phyloP scores from a whole-genome alignment of 495 filamentous ascomycete genomes.

The Aspergillus homomorphus region DNA sequence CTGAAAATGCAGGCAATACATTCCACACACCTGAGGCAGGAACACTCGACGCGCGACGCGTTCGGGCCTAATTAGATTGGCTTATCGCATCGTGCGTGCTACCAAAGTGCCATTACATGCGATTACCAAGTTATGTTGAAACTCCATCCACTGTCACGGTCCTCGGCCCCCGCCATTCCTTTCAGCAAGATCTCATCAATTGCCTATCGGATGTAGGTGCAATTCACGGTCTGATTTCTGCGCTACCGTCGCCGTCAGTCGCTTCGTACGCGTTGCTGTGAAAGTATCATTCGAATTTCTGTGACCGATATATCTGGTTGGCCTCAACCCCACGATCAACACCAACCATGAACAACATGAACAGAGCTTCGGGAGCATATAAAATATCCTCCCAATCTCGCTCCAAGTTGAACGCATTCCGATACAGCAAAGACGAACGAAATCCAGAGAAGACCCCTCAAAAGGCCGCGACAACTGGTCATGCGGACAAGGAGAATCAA shows the following conservation, averaged over 20 bases:
- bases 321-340: constrained; percentile 2
- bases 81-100: constrained; percentile 23
- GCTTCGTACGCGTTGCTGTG: constrained; percentile 4
- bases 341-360: constrained; percentile 23
- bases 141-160: not conserved
- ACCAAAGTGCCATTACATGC: constrained; percentile 5
- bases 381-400: constrained; percentile 53
- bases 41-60: constrained; percentile 39
- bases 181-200: not conserved
- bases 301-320: constrained; percentile 18
- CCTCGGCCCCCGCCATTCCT: not conserved
- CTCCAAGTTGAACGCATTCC: constrained; percentile 58
- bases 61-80: constrained; percentile 11
- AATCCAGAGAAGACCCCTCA: constrained; percentile 31
- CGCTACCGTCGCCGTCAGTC: not conserved
- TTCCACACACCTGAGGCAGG: constrained; percentile 30
- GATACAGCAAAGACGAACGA: constrained; percentile 35
- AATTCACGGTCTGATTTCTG: not conserved
- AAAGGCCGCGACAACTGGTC: constrained; percentile 23
- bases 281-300: constrained; percentile 7
- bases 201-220: not conserved
- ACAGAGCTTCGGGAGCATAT: constrained; percentile 25
- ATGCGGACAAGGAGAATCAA: constrained; percentile 41
- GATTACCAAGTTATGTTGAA: not conserved
- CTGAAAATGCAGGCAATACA: constrained; percentile 20